These are phyloP conservation scores for Posidonia australis DNA, from an alignment of 106 monocot genomes.

Conservation along the genomic window DNA sequence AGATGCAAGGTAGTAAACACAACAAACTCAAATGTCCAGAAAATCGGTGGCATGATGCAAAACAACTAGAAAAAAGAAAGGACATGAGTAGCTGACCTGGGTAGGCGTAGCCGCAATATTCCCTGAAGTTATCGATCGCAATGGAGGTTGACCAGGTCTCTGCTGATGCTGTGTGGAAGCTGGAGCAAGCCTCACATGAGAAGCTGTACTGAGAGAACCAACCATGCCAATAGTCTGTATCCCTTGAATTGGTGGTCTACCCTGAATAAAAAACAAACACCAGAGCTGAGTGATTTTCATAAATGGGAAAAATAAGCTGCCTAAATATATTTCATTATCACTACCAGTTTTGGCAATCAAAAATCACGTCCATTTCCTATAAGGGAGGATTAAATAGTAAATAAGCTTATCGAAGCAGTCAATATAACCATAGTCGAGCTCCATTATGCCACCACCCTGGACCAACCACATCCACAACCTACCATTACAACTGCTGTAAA, in stretches of 20 bases:
- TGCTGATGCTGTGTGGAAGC: constrained; percentile 30
- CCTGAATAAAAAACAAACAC: constrained; percentile 17
- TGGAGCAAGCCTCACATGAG: constrained; percentile 35
- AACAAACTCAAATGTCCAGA: too few relatives aligned
- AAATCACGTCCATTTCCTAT: too few relatives aligned
- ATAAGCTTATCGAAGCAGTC: too few relatives aligned
- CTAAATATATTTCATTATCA: too few relatives aligned
- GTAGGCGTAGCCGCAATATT: constrained; percentile 19
- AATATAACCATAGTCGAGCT: too few relatives aligned
- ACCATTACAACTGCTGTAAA: too few relatives aligned
- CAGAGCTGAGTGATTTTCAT: not conserved
- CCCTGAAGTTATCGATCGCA: constrained; percentile 32
- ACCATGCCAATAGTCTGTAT: constrained; percentile 57
- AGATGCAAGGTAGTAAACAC: too few relatives aligned
- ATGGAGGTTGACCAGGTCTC: constrained; percentile 31
- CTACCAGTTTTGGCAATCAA: too few relatives aligned
- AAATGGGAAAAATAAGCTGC: not conserved
- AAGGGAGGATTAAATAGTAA: too few relatives aligned
- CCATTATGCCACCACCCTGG: too few relatives aligned
- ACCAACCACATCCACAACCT: too few relatives aligned
- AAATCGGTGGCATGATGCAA: not conserved
- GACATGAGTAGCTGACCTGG: constrained; percentile 18
- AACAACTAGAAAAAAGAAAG: constrained; percentile 4
- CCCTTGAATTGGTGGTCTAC: constrained; percentile 37
- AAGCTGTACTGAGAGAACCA: constrained; percentile 36